phyloP scores from a whole-genome alignment of 1,284 basidiomycete genomes.

The Trichosporon asahii region DNA sequence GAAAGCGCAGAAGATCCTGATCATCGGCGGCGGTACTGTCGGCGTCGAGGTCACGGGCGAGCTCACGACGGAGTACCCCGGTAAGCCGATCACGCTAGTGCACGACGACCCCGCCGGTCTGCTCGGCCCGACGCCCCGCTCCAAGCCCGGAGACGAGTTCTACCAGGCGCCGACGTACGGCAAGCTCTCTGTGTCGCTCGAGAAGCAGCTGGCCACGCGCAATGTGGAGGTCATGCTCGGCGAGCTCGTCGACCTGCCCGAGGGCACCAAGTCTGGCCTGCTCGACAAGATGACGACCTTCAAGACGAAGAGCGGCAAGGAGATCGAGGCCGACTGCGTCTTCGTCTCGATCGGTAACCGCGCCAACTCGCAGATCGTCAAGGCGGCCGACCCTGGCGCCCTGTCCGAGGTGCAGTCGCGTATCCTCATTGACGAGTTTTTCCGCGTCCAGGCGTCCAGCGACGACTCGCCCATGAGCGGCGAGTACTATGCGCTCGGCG shows the following conservation, averaged over 20 bases:
- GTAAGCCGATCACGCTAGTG: slow-evolving; percentile 34
- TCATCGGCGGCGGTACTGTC: slow-evolving; percentile 53
- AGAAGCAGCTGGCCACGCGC: slow-evolving; percentile 36
- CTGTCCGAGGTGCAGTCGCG: slow-evolving; percentile 37
- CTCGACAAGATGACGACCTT: slow-evolving; percentile 36
- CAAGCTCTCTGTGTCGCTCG: slow-evolving; percentile 38
- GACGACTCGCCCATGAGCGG: slow-evolving; percentile 23
- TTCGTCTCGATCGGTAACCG: slow-evolving; percentile 51
- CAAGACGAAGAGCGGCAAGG: slow-evolving; percentile 37
- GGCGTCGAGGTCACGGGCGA: slow-evolving; percentile 54
- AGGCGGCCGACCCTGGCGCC: slow-evolving; percentile 38
- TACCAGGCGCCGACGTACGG: slow-evolving; percentile 28
- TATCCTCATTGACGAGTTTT: slow-evolving; percentile 41
- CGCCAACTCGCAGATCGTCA: slow-evolving; percentile 49
- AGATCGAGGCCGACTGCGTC: slow-evolving; percentile 52
- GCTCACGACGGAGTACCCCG: slow-evolving; percentile 27
- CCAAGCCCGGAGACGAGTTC: slow-evolving; percentile 22
- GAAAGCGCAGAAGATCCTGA: slow-evolving; percentile 40
- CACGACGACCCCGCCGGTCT: slow-evolving; percentile 29
- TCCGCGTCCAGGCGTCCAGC: slow-evolving; percentile 32
- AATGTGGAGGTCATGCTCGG: slow-evolving; percentile 46
- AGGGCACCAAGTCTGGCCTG: not conserved
- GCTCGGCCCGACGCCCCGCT: slow-evolving; percentile 28
- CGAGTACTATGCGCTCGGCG: slow-evolving; percentile 49
- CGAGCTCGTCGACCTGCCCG: slow-evolving; percentile 25